Conservation (phyloP, 140 eudicot species). For the Cichorium intybus region DNA sequence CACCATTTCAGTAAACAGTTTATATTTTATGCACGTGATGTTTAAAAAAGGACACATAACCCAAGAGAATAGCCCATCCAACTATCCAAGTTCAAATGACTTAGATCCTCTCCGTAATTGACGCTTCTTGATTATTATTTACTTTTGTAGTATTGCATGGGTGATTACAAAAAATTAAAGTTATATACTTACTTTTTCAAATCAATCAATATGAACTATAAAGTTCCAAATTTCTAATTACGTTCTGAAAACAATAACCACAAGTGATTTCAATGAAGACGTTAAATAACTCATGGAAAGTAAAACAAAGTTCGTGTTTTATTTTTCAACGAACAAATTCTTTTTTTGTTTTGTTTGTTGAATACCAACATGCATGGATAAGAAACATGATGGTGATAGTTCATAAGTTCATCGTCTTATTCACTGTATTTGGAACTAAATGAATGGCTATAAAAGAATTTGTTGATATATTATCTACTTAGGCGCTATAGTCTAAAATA, state of each 20-base stretch:
- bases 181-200: not conserved
- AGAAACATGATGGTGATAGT: not conserved
- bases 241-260: not conserved
- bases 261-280: not conserved
- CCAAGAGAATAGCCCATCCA: not conserved
- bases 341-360: not conserved
- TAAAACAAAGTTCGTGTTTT: not conserved
- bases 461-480: not conserved
- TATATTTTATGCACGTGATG: not conserved
- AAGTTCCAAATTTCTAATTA: too few species aligned
- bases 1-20: not conserved
- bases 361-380: not conserved
- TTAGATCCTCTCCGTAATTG: not conserved
- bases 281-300: too few species aligned
- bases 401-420: not conserved
- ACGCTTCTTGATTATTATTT: not conserved
- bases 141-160: not conserved
- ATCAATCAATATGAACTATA: not conserved
- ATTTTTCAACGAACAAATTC: not conserved
- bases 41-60: too few species aligned
- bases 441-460: not conserved
- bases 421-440: not conserved
- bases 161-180: not conserved
- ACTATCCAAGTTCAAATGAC: too few species aligned
- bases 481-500: too few species aligned